Evolutionary conservation across 78 protist genomes (phyloP).

Genomic region (Dictyostelium intermedium): DNA sequence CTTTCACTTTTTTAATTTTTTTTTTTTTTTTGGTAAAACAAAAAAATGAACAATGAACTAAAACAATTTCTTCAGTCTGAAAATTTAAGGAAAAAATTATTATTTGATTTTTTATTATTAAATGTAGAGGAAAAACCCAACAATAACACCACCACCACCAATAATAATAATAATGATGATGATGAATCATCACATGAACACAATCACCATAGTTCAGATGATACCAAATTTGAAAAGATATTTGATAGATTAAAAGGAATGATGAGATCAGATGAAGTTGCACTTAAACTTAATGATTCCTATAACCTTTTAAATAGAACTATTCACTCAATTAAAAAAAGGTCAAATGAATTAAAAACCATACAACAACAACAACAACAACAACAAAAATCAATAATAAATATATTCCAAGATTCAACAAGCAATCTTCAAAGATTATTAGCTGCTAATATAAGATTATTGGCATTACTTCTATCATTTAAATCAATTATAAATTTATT

Average conservation of each 20-base stretch:
- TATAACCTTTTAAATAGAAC: neutral
- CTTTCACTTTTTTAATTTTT: neutral
- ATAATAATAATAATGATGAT: neutral
- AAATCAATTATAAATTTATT: neutral
- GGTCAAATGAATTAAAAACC: neutral
- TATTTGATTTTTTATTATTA: neutral
- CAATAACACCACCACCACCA: neutral
- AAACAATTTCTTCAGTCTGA: neutral
- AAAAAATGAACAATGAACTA: neutral
- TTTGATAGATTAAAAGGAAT: constrained; percentile 14
- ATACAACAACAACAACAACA: neutral
- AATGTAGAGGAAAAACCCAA: neutral
- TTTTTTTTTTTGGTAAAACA: neutral
- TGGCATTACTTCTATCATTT: neutral
- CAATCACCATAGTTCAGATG: constrained; percentile 17
- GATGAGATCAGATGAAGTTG: neutral
- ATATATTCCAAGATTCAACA: constrained; percentile 3
- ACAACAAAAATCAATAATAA: neutral
- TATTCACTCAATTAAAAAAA: neutral
- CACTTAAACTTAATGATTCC: neutral
- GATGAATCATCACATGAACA: neutral
- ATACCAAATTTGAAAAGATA: constrained; percentile 21
- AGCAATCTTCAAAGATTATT: neutral
- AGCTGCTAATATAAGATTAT: neutral
- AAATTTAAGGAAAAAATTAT: neutral